These are phyloP conservation scores for Psilocybe subaeruginosa DNA, from an alignment of 768 basidiomycete species.

Conservation along the genomic window DNA sequence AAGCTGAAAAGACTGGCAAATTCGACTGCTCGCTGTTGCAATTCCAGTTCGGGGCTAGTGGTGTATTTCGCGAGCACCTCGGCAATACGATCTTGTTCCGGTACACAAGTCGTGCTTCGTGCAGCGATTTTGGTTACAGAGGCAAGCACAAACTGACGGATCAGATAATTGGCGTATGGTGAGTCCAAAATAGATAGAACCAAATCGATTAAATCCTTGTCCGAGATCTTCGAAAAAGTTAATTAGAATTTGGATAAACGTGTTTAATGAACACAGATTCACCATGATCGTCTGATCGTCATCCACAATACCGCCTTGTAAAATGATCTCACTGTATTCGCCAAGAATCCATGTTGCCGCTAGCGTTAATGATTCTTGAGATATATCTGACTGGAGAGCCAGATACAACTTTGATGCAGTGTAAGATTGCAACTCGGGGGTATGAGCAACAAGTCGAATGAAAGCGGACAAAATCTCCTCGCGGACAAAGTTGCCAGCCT, in stretches of 20 bases:
- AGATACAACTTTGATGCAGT: constrained; percentile 90
- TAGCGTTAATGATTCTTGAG: constrained; percentile 94
- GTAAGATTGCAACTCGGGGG: constrained; percentile 95
- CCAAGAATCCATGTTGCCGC: constrained; percentile 96
- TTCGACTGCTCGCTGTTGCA: constrained; percentile 96
- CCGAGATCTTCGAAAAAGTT: constrained; percentile 55
- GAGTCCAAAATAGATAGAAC: constrained; percentile 87
- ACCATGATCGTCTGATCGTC: constrained; percentile 75
- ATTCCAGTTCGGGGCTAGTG: constrained; percentile 88
- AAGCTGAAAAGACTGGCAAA: constrained; percentile 85
- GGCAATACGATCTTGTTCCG: constrained; percentile 79
- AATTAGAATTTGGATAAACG: not conserved
- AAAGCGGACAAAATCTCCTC: constrained; percentile 96
- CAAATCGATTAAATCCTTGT: constrained; percentile 85
- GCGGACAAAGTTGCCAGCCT: constrained; percentile 98
- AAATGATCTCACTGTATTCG: constrained; percentile 89
- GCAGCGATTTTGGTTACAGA: constrained; percentile 90
- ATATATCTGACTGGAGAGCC: constrained; percentile 88
- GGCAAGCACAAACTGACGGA: constrained; percentile 90
- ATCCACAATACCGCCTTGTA: constrained; percentile 83
- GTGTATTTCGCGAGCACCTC: constrained; percentile 81
- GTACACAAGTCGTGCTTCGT: constrained; percentile 63
- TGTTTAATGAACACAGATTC: not conserved
- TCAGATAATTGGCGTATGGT: constrained; percentile 90
- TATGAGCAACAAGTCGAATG: constrained; percentile 94